phyloP scores from a whole-genome alignment of 2,329 filamentous ascomycete species.

The Apiospora malaysiana region DNA sequence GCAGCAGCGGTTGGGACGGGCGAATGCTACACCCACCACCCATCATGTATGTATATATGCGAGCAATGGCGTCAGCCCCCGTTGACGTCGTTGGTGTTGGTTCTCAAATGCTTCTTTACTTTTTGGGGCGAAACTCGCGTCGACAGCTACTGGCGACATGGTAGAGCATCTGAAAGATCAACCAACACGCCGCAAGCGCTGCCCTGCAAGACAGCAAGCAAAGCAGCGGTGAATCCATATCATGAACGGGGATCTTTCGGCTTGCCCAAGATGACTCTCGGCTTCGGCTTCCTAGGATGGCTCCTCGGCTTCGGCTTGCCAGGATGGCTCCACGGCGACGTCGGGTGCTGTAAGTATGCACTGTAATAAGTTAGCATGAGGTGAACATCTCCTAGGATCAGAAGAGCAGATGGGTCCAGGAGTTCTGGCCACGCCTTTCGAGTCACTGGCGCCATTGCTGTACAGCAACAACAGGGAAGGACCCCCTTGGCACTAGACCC shows the following conservation, averaged over 20 bases:
- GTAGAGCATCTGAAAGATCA: neutral
- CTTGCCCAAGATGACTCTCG: neutral
- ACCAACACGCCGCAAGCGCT: neutral
- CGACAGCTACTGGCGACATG: neutral
- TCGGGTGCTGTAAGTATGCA: neutral
- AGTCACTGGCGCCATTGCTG: neutral
- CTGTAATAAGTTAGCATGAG: neutral
- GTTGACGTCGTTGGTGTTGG: neutral
- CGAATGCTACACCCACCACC: conserved; percentile 4
- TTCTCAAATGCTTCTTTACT: neutral
- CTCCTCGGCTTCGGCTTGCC: neutral
- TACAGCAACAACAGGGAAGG: neutral
- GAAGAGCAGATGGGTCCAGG: neutral
- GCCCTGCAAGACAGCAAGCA: neutral
- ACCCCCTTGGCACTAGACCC: neutral
- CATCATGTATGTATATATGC: neutral
- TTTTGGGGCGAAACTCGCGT: too few relatives aligned
- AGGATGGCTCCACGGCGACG: too few relatives aligned
- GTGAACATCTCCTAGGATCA: neutral
- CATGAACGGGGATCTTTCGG: neutral
- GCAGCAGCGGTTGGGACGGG: neutral
- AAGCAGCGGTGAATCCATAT: neutral
- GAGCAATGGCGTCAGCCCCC: neutral
- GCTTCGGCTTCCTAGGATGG: neutral
- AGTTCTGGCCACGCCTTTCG: conserved; percentile 5